phyloP scores from a whole-genome alignment of 2,329 filamentous ascomycete species.

The Botrytis medusae region DNA sequence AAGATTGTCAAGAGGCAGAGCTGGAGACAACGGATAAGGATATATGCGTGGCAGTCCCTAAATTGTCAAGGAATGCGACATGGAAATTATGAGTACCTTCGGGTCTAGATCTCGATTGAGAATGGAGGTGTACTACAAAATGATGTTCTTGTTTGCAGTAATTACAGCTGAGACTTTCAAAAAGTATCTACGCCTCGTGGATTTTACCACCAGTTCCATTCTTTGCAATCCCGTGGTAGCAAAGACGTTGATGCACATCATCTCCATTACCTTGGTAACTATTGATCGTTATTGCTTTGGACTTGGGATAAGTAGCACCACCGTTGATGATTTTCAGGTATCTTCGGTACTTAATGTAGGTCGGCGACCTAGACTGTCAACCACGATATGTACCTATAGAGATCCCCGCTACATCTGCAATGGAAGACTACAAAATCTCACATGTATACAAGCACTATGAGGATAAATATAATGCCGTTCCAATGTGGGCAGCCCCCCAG shows the following conservation, averaged over 20 bases:
- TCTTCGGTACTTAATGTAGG: constrained; percentile 11
- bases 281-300: neutral
- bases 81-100: constrained; percentile 24
- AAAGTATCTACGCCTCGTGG: neutral
- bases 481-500: neutral
- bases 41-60: constrained; percentile 31
- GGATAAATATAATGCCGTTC: neutral
- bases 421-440: constrained; percentile 1
- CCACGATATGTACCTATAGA: constrained; percentile 14
- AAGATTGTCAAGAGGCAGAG: constrained; percentile 84
- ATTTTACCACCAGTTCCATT: neutral
- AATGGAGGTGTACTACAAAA: neutral
- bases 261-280: constrained; percentile 4
- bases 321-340: neutral
- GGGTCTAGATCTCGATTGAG: neutral
- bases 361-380: constrained; percentile 17
- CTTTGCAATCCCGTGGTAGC: constrained; percentile 1
- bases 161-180: neutral
- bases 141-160: neutral
- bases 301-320: constrained; percentile 16
- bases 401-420: constrained; percentile 15
- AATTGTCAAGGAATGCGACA: constrained; percentile 10
- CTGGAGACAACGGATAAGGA: constrained; percentile 21
- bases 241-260: constrained; percentile 19
- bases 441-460: neutral